Percentiles rank a stretch among this genome's conserved stretches.
These are phyloP conservation scores for Arctium minus DNA, from an alignment of 129 eudicot species.

Conservation along the genomic window DNA sequence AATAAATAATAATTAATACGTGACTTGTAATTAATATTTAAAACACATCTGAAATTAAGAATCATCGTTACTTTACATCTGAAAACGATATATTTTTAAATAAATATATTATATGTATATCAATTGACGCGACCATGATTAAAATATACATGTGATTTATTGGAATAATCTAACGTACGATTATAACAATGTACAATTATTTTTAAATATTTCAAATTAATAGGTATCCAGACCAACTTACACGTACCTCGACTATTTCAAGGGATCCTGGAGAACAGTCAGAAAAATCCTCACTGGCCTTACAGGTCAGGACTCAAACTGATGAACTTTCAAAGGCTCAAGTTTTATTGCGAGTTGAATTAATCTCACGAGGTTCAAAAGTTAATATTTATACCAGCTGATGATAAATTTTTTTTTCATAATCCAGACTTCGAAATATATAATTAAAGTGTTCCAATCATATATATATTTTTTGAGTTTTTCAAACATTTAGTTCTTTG, in stretches of 20 bases:
- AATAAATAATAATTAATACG: conserved; percentile 5
- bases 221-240: no score
- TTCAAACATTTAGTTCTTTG: no score
- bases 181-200: conserved; percentile 15
- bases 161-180: conserved; percentile 32
- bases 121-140: conserved; percentile 20
- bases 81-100: conserved; percentile 5
- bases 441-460: no score
- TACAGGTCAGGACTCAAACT: no score
- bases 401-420: no score
- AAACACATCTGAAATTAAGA: conserved; percentile 5
- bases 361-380: neutral
- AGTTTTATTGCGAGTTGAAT: no score
- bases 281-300: no score
- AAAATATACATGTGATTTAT: conserved; percentile 11
- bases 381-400: neutral
- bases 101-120: conserved; percentile 10
- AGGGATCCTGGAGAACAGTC: no score
- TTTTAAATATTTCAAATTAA: neutral
- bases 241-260: no score
- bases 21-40: neutral
- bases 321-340: no score
- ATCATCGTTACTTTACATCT: conserved; percentile 15
- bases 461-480: no score
- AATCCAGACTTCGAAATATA: neutral